Evolutionary conservation across 352 stramenopile genomes (phyloP).

Genomic region (Pythium phragmitis): DNA sequence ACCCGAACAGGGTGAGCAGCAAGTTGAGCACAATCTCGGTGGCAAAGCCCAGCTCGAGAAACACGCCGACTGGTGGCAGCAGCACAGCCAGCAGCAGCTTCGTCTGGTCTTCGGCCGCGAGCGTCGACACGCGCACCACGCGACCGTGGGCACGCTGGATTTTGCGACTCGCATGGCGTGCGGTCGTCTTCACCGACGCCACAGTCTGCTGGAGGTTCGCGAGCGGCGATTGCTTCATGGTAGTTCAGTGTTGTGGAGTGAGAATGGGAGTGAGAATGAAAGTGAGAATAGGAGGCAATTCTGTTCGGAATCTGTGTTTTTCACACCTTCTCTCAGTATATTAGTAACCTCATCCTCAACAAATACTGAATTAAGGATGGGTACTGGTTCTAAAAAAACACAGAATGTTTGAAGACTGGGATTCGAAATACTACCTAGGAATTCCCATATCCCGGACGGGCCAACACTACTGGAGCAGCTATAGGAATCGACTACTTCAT

Average conservation of each 20-base stretch:
- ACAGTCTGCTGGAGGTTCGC: slow-evolving; percentile 2
- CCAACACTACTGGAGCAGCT: no score
- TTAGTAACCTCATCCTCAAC: no score
- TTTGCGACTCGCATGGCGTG: not conserved
- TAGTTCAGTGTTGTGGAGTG: not conserved
- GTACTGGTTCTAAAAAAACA: no score
- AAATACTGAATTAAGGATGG: no score
- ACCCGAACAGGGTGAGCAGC: slow-evolving; percentile 29
- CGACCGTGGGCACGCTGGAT: slow-evolving; percentile 36
- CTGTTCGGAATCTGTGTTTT: no score
- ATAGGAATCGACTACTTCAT: slow-evolving; percentile 10
- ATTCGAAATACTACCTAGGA: no score
- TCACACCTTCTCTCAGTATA: no score
- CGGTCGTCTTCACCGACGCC: not conserved
- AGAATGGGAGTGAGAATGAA: not conserved
- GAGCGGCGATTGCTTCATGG: slow-evolving; percentile 7
- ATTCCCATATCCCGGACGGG: no score
- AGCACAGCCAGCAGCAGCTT: slow-evolving; percentile 43
- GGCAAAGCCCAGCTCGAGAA: slow-evolving; percentile 21
- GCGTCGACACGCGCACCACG: slow-evolving; percentile 11
- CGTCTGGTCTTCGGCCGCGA: slow-evolving; percentile 31
- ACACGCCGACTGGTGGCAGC: slow-evolving; percentile 31
- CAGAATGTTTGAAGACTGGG: no score
- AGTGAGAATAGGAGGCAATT: no score
- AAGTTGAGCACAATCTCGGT: slow-evolving; percentile 25